These are phyloP conservation scores for Lachancea quebecensis DNA, from an alignment of 805 yeast species.

Conservation along the genomic window DNA sequence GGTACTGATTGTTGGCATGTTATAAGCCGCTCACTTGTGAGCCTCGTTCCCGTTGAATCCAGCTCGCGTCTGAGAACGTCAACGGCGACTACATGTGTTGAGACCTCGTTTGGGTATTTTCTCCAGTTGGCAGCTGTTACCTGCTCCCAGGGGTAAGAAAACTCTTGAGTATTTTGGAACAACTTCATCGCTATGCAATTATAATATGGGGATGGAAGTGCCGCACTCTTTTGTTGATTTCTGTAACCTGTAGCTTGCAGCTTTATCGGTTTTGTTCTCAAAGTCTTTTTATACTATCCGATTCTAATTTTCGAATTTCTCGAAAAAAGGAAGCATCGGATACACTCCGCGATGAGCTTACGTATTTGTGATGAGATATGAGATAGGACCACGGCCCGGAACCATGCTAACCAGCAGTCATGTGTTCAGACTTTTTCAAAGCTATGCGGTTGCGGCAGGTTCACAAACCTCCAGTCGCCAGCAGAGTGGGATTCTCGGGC, in stretches of 20 bases:
- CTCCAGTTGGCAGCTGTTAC: constrained; percentile 96
- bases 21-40: constrained; percentile 79
- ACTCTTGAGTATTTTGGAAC: constrained; percentile 61
- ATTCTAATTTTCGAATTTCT: background rate
- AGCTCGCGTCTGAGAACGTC: constrained; percentile 76
- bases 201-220: background rate
- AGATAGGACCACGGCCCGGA: too few species aligned
- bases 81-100: constrained; percentile 90
- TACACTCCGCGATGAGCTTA: too few species aligned
- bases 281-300: background rate
- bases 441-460: constrained; percentile 15
- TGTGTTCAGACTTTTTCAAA: constrained; percentile 10
- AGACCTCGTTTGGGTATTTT: constrained; percentile 90
- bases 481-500: constrained; percentile 26
- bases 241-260: background rate
- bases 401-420: background rate
- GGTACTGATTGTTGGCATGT: constrained; percentile 88
- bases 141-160: constrained; percentile 85
- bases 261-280: background rate
- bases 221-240: background rate
- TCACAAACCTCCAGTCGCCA: constrained; percentile 37
- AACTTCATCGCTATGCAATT: constrained; percentile 57
- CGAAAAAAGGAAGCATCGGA: background rate
- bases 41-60: constrained; percentile 42
- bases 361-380: too few species aligned